Base-by-base conservation (phyloP, 352 stramenopile species). In the Pythium sp. region DNA sequence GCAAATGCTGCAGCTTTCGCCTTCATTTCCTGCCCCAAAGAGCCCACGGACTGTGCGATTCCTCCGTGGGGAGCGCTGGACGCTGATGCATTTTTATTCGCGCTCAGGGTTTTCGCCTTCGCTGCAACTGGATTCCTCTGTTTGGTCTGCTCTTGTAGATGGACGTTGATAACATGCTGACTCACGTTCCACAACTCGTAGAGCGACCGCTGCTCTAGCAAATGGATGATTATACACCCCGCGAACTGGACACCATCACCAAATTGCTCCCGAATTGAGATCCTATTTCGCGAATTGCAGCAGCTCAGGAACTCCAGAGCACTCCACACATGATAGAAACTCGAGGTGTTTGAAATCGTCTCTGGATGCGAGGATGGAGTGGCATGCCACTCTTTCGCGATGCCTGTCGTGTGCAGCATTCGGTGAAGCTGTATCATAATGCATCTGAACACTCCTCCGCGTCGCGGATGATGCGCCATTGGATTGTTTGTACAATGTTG, bases 171-270 rank as follows among this genome's bases (percentile, higher is more conserved):
- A 9, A 89, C 73, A n/a, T 87, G 73, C 24, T 87, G 78, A 15
- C 74, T 89, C 20, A 81, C 76, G 58, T 87, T 90, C 80, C 79
- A 91, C 36, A 86, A 67, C 4, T 90, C 76, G 59, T 89, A 89
- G 1, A 81, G 69, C 30, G 68, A 72, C 18, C 78, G 81, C 62
- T 92, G 82, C 0, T 64, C 61, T 6, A 92, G 70, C 34, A 92
- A 47, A 69, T 92, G 80, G 24, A 91, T 58, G 5, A 92, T 55
- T 20, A 70, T 80, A 15, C 77, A 90, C 1, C 84, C 84, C 36
- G 84, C 84, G 9, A 92, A 75, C 26, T 87, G 74, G 20, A 92
- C 67, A 5, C 82, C 82, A 64, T 92, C 82, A 7, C 81, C 82
- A 54, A 86, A 91, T 32, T 76, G 74, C 8, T 78, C 69, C 1